Conservation (phyloP, 768 basidiomycete species). For the Mrakia frigida region DNA sequence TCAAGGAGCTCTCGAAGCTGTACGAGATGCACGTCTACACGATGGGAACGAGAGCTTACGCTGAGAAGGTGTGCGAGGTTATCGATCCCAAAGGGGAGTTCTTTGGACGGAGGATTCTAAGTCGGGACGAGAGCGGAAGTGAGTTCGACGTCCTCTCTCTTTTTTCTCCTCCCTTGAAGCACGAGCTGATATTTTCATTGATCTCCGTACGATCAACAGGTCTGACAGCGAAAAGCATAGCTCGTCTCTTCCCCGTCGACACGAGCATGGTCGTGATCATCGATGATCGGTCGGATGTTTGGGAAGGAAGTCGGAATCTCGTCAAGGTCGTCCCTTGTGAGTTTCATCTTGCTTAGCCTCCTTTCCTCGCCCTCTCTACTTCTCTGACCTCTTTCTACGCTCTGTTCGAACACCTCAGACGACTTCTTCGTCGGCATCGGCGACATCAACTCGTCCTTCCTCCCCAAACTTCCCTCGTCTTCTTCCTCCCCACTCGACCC, state of each 20-base stretch:
- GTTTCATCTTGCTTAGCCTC: conserved; percentile 40
- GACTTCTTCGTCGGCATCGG: conserved; percentile 98
- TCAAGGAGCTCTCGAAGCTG: conserved; percentile 62
- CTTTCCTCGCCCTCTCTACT: not conserved
- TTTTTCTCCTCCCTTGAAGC: not conserved
- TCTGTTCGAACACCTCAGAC: conserved; percentile 50
- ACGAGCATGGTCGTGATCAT: conserved; percentile 99
- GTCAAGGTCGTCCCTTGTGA: conserved; percentile 93
- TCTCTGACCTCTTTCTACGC: not conserved
- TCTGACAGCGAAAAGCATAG: conserved; percentile 83
- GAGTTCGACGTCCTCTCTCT: conserved; percentile 43
- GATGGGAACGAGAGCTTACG: conserved; percentile 97
- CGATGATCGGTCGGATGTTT: conserved; percentile 96
- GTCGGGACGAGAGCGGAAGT: conserved; percentile 96
- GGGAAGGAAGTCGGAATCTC: conserved; percentile 95
- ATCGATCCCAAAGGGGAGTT: conserved; percentile 82
- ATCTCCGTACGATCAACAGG: conserved; percentile 49
- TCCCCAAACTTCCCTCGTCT: conserved; percentile 64
- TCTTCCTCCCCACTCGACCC: conserved; percentile 41
- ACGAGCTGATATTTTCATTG: not conserved
- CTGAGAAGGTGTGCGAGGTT: conserved; percentile 86
- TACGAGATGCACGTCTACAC: conserved; percentile 99
- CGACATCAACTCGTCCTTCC: conserved; percentile 92
- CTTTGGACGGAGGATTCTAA: conserved; percentile 82
- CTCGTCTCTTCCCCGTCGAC: conserved; percentile 90